A percentile compares a stretch with the other conserved stretches of the same genome.
phyloP scores from a whole-genome alignment of 2,329 filamentous ascomycete genomes.

The Cadophora sp. region DNA sequence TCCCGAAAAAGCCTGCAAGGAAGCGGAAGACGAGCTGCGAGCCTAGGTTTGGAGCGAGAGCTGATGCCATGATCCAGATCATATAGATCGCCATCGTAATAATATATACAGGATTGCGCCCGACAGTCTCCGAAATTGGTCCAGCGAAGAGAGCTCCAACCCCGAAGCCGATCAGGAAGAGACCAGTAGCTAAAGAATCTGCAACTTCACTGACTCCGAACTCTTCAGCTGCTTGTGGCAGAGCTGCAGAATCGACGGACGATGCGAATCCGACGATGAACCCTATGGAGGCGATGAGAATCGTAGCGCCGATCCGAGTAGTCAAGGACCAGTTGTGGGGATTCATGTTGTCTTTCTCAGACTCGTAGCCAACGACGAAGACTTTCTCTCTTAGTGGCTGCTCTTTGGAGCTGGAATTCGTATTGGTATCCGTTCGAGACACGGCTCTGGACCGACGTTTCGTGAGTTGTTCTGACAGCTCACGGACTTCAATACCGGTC shows the following conservation, averaged over 20 bases:
- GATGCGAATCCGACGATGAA: slow-evolving; percentile 58
- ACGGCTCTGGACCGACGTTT: slow-evolving; percentile 18
- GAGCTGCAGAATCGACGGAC: slow-evolving; percentile 57
- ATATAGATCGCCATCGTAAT: slow-evolving; percentile 50
- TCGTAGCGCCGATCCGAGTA: slow-evolving; percentile 47
- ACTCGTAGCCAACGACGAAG: slow-evolving; percentile 51
- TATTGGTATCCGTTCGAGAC: slow-evolving; percentile 11
- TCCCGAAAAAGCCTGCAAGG: slow-evolving; percentile 32
- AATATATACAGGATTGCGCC: slow-evolving; percentile 50
- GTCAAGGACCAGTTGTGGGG: slow-evolving; percentile 48
- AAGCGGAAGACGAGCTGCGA: slow-evolving; percentile 32
- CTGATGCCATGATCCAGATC: slow-evolving; percentile 53
- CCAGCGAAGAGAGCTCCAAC: slow-evolving; percentile 47
- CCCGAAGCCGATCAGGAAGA: slow-evolving; percentile 47
- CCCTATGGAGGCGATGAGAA: slow-evolving; percentile 54
- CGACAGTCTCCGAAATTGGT: slow-evolving; percentile 50
- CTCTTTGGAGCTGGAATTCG: slow-evolving; percentile 16
- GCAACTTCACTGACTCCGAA: slow-evolving; percentile 57
- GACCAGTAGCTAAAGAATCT: slow-evolving; percentile 55
- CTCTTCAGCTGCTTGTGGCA: slow-evolving; percentile 51
- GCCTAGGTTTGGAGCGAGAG: slow-evolving; percentile 39
- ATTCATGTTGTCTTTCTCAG: slow-evolving; percentile 46
- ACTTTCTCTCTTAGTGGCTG: slow-evolving; percentile 36
- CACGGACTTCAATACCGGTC: slow-evolving; percentile 35
- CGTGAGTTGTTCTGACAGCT: slow-evolving; percentile 33